A percentile compares a stretch with the other conserved stretches of the same genome.
These are phyloP conservation scores for Microstroma glucosiphilum DNA, from an alignment of 1,284 basidiomycete species.

Conservation along the genomic window DNA sequence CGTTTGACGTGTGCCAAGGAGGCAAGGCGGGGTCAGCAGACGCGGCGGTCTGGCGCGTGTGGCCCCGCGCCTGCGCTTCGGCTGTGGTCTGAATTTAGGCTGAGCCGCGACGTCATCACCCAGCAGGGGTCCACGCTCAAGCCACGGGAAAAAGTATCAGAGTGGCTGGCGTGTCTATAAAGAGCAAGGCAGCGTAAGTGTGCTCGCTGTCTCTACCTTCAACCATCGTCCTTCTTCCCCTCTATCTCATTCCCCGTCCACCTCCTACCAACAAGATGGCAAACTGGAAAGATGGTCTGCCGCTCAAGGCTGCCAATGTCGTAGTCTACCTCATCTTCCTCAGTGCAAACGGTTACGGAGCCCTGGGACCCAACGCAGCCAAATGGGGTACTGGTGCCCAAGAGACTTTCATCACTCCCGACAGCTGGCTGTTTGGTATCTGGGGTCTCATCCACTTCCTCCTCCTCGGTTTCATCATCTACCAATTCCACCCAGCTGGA, in stretches of 20 bases:
- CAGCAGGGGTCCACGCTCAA: too few relatives aligned
- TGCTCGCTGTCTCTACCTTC: background rate
- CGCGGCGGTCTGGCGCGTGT: too few relatives aligned
- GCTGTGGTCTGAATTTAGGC: too few relatives aligned
- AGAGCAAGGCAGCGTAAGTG: too few relatives aligned
- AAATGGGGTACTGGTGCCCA: conserved; percentile 16
- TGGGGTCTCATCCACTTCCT: conserved; percentile 74
- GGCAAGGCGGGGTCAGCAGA: too few relatives aligned
- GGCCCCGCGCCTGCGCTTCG: too few relatives aligned
- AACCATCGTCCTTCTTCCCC: background rate
- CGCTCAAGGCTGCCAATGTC: conserved; percentile 65
- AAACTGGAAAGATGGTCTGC: conserved; percentile 14
- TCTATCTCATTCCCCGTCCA: background rate
- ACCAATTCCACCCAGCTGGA: conserved; percentile 57
- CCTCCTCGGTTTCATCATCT: conserved; percentile 61
- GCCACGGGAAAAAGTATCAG: too few relatives aligned
- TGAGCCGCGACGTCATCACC: too few relatives aligned
- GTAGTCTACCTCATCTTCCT: conserved; percentile 71
- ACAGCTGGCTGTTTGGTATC: conserved; percentile 76
- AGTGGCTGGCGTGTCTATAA: too few relatives aligned
- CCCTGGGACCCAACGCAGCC: conserved; percentile 53
- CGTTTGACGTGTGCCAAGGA: too few relatives aligned
- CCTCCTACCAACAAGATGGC: conserved; percentile 10
- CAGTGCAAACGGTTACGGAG: conserved; percentile 79
- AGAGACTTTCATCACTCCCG: conserved; percentile 84